These are phyloP conservation scores for Iberis pinnata DNA, from an alignment of 345 rosid genomes.

Conservation along the genomic window DNA sequence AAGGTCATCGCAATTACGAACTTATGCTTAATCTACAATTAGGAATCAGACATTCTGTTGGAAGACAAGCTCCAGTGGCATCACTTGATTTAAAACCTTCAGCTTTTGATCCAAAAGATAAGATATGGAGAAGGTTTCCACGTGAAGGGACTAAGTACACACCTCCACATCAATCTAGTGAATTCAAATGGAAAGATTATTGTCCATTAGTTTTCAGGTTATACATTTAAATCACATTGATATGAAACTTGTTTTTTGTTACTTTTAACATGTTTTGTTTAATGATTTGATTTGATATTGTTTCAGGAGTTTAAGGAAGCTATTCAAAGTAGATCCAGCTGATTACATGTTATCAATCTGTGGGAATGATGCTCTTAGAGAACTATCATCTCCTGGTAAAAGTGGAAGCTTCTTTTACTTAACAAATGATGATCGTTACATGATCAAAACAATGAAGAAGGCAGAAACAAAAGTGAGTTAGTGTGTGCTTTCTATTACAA, in stretches of 20 bases:
- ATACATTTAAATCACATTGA: neutral
- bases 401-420: conserved; percentile 94
- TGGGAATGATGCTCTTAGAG: conserved; percentile 88
- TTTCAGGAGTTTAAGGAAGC: conserved; percentile 76
- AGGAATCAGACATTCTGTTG: conserved; percentile 83
- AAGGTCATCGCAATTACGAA: conserved; percentile 86
- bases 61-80: conserved; percentile 65
- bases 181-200: conserved; percentile 94
- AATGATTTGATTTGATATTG: conserved; percentile 1
- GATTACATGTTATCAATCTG: conserved; percentile 94
- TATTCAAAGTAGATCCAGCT: conserved; percentile 92
- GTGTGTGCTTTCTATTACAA: conserved; percentile 2
- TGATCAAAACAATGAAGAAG: conserved; percentile 94
- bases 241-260: neutral
- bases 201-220: conserved; percentile 97
- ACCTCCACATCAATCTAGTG: conserved; percentile 81
- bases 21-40: conserved; percentile 91
- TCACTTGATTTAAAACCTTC: conserved; percentile 80
- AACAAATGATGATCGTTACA: conserved; percentile 85
- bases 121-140: conserved; percentile 89
- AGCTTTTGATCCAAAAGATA: conserved; percentile 88
- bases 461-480: conserved; percentile 72
- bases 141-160: conserved; percentile 86
- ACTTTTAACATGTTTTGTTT: conserved; percentile 8
- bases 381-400: conserved; percentile 95